Evolutionary conservation across 768 basidiomycete species (phyloP).

Genomic region (Lactifluus hygrophoroides): DNA sequence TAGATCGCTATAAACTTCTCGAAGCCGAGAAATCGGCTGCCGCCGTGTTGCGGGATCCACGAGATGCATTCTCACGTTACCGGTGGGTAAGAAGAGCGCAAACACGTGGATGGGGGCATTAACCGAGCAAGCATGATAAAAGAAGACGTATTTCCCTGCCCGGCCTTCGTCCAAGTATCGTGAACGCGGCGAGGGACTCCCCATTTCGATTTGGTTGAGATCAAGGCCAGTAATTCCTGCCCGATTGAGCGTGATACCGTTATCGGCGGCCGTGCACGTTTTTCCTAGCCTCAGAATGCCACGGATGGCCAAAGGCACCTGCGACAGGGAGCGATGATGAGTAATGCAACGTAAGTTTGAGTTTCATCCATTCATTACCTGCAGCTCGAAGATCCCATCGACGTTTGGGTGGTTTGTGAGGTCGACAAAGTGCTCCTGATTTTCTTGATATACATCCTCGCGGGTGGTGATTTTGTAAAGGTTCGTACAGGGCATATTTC

Average conservation of each 20-base stretch:
- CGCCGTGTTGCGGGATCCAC: conserved; percentile 87
- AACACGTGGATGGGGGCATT: conserved; percentile 77
- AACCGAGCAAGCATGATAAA: conserved; percentile 78
- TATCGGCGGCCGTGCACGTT: conserved; percentile 60
- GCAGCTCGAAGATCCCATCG: conserved; percentile 89
- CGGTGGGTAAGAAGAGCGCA: conserved; percentile 72
- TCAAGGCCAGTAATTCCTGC: conserved; percentile 81
- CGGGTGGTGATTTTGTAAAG: conserved; percentile 77
- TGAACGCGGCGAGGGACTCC: conserved; percentile 46
- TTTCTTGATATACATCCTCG: conserved; percentile 76
- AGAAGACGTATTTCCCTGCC: conserved; percentile 68
- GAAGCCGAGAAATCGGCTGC: conserved; percentile 71
- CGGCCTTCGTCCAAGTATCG: conserved; percentile 69
- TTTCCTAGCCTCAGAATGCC: conserved; percentile 79
- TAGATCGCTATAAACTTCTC: conserved; percentile 61
- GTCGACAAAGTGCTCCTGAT: conserved; percentile 86
- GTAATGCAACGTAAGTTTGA: background rate
- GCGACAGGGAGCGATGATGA: background rate
- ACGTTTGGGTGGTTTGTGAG: conserved; percentile 91
- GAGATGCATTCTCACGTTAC: conserved; percentile 67
- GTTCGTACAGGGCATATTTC: conserved; percentile 66
- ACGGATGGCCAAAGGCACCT: conserved; percentile 81
- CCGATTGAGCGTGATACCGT: conserved; percentile 64
- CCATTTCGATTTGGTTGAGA: conserved; percentile 67
- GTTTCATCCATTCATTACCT: conserved; percentile 38